Percentiles rank a stretch among this genome's conserved stretches.
phyloP scores from a whole-genome alignment of 179 eudicot species.

The Camellia oleifera region DNA sequence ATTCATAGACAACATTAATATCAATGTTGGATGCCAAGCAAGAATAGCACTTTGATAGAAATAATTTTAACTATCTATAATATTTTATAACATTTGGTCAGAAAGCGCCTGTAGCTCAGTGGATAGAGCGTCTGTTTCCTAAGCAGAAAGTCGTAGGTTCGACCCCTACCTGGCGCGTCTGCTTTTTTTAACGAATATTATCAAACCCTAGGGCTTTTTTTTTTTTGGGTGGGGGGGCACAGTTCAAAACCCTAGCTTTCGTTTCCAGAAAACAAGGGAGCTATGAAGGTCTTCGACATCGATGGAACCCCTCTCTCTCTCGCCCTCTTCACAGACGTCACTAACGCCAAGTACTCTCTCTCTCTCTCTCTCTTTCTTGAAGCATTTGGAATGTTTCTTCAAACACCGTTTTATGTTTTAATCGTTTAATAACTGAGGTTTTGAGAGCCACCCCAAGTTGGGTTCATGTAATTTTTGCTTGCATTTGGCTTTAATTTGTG shows the following conservation, averaged over 20 bases:
- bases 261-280: background rate
- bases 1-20: no score
- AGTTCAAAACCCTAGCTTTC: background rate
- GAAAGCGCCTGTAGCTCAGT: conserved; percentile 38
- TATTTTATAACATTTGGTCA: no score
- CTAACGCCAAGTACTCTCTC: conserved; percentile 65
- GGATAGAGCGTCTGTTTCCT: conserved; percentile 42
- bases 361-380: background rate
- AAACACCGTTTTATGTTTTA: background rate
- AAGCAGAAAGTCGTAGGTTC: conserved; percentile 41
- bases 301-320: conserved; percentile 47
- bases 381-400: background rate
- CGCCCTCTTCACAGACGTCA: conserved; percentile 59
- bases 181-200: no score
- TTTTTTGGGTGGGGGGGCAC: no score
- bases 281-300: conserved; percentile 55
- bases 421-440: background rate
- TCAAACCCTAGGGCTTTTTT: background rate
- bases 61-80: no score
- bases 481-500: background rate
- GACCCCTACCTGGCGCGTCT: conserved; percentile 36
- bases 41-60: no score
- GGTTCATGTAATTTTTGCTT: background rate
- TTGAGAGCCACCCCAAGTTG: background rate
- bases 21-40: no score